A percentile compares a stretch with the other conserved stretches of the same genome.
phyloP scores from a whole-genome alignment of 306 rosid species.

The Urtica urens region DNA sequence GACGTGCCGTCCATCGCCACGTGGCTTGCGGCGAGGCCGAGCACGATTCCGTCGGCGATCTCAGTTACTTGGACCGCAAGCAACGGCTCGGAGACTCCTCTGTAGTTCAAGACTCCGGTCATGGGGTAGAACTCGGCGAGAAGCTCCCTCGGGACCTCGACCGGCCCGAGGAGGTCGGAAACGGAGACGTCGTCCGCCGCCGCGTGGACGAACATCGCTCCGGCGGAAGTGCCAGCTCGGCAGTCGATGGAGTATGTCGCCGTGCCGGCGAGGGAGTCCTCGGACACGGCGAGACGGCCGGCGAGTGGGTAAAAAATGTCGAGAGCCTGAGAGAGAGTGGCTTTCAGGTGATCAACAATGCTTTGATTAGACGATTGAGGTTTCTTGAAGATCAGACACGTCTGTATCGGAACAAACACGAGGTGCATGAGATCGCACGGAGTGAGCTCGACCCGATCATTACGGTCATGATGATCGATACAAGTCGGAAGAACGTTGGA shows the following conservation, averaged over 20 bases:
- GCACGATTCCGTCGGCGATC: slow-evolving; percentile 32
- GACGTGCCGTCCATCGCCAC: slow-evolving; percentile 15
- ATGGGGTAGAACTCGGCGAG: slow-evolving; percentile 23
- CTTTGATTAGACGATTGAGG: background rate
- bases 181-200: slow-evolving; percentile 6
- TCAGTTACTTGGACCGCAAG: slow-evolving; percentile 38
- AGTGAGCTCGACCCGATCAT: background rate
- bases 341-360: background rate
- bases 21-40: slow-evolving; percentile 22
- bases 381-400: background rate
- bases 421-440: background rate
- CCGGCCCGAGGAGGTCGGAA: slow-evolving; percentile 14
- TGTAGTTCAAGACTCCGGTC: slow-evolving; percentile 11
- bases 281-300: slow-evolving; percentile 6
- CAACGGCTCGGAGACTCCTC: slow-evolving; percentile 19
- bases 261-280: background rate
- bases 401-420: background rate
- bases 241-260: slow-evolving; percentile 19
- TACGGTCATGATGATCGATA: background rate
- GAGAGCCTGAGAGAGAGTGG: slow-evolving; percentile 4
- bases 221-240: slow-evolving; percentile 9
- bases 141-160: slow-evolving; percentile 11
- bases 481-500: background rate
- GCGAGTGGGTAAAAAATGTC: slow-evolving; percentile 13
- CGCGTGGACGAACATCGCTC: slow-evolving; percentile 8